Evolutionary conservation across 2,329 filamentous ascomycete species (phyloP).

Genomic region (Bipolaris victoriae): DNA sequence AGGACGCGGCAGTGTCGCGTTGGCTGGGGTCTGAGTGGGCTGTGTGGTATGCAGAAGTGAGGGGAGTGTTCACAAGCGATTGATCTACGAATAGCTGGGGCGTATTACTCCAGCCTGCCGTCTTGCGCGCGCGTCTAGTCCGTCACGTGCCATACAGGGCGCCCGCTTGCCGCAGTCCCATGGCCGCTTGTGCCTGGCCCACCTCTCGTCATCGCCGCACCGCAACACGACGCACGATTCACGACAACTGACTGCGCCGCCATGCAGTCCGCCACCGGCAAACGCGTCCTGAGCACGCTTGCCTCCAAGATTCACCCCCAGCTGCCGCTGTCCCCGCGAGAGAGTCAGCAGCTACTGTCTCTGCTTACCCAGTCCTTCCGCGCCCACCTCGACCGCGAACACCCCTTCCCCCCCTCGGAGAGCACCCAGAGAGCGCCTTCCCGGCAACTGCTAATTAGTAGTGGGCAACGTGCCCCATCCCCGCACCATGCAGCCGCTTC

Average conservation of each 20-base stretch:
- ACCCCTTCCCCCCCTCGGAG: conserved; percentile 49
- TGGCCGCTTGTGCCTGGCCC: conserved; percentile 11
- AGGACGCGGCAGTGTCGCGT: conserved; percentile 31
- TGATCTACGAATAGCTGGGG: conserved; percentile 11
- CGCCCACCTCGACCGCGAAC: conserved; percentile 65
- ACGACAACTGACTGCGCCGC: conserved; percentile 4
- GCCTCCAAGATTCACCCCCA: conserved; percentile 61
- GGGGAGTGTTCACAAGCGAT: conserved; percentile 18
- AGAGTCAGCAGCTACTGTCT: conserved; percentile 65
- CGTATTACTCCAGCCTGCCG: conserved; percentile 12
- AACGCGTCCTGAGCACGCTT: conserved; percentile 49
- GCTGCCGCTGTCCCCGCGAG: conserved; percentile 61
- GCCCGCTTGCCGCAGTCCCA: conserved; percentile 10
- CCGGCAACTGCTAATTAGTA: conserved; percentile 10
- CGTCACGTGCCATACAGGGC: conserved; percentile 16
- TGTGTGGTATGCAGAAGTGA: conserved; percentile 17
- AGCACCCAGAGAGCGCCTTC: background rate
- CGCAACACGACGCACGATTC: conserved; percentile 1
- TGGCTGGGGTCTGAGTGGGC: conserved; percentile 19
- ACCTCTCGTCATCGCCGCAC: conserved; percentile 18
- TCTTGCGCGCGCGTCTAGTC: conserved; percentile 17
- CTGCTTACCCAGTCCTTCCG: conserved; percentile 69
- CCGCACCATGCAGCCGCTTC: conserved; percentile 39
- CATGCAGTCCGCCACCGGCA: conserved; percentile 60
- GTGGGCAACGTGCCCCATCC: conserved; percentile 16